Evolutionary conservation across 169 alveolate genomes (phyloP).

Genomic region (Eimeria acervulina): DNA sequence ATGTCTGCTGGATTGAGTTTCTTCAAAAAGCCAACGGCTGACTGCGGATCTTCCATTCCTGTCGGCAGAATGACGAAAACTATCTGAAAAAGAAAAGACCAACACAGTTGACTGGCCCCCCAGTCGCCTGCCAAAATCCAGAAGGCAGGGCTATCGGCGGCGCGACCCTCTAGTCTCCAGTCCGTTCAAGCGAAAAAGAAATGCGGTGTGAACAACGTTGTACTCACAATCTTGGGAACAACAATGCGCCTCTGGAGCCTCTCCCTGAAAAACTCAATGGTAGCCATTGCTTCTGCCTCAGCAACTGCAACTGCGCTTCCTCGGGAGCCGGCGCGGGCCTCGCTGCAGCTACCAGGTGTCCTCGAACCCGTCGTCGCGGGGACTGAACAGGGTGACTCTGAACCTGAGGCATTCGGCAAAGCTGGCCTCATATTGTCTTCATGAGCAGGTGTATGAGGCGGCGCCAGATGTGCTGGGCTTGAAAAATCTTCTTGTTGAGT

Average conservation of each 20-base stretch:
- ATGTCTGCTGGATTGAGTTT: conserved; percentile 80
- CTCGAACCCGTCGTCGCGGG: conserved; percentile 50
- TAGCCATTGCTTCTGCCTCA: conserved; percentile 81
- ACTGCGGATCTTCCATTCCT: conserved; percentile 82
- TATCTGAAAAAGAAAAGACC: conserved; percentile 20
- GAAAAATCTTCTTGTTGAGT: background rate
- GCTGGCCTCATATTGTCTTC: conserved; percentile 32
- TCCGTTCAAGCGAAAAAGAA: background rate
- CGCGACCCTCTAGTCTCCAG: background rate
- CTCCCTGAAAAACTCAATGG: conserved; percentile 74
- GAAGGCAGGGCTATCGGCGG: background rate
- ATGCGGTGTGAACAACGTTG: background rate
- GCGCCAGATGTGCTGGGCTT: background rate
- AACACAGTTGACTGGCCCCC: background rate
- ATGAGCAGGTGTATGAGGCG: conserved; percentile 2
- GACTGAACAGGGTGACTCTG: conserved; percentile 49
- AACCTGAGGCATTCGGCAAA: background rate
- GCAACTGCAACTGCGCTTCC: conserved; percentile 78
- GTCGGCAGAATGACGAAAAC: conserved; percentile 80
- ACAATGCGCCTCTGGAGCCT: conserved; percentile 71
- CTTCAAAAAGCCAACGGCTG: conserved; percentile 76
- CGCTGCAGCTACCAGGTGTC: conserved; percentile 43
- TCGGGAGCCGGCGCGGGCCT: conserved; percentile 11
- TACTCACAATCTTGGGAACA: conserved; percentile 78
- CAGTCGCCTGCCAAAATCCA: background rate